phyloP scores from a whole-genome alignment of 2,329 filamentous ascomycete genomes.

The Aspergillus neotritici region DNA sequence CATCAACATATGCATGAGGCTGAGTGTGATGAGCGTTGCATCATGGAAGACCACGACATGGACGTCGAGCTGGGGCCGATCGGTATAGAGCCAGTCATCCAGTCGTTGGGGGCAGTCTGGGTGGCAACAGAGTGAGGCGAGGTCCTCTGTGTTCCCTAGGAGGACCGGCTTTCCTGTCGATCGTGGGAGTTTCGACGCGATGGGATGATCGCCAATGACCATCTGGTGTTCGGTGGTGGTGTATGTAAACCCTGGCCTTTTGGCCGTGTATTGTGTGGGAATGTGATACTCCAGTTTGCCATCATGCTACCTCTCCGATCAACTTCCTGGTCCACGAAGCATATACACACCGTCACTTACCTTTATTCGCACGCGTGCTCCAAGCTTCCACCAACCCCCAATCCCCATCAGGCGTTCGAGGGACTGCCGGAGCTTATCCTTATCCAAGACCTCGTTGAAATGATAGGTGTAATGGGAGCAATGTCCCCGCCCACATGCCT shows the following conservation, averaged over 20 bases:
- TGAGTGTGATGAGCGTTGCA: slow-evolving; percentile 45
- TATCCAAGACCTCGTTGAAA: slow-evolving; percentile 44
- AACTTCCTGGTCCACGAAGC: not conserved
- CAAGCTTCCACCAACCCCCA: slow-evolving; percentile 43
- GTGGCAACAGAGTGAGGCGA: too few species aligned
- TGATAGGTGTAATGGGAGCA: slow-evolving; percentile 24
- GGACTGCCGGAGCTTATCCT: slow-evolving; percentile 30
- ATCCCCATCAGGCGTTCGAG: slow-evolving; percentile 37
- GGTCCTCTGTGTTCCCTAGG: too few species aligned
- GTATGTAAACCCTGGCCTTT: slow-evolving; percentile 39
- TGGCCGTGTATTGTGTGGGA: slow-evolving; percentile 29
- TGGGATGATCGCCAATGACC: slow-evolving; percentile 37
- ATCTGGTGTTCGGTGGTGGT: slow-evolving; percentile 33
- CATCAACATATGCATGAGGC: slow-evolving; percentile 45
- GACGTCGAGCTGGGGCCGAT: slow-evolving; percentile 45
- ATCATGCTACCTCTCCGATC: slow-evolving; percentile 8
- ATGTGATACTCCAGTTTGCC: slow-evolving; percentile 39
- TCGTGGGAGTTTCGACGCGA: slow-evolving; percentile 37
- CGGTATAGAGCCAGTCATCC: slow-evolving; percentile 38
- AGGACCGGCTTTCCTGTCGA: slow-evolving; percentile 26
- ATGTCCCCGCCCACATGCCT: too few species aligned
- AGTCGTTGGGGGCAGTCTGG: slow-evolving; percentile 21
- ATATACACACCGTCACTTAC: too few species aligned
- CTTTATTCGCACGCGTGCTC: slow-evolving; percentile 38
- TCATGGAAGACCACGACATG: slow-evolving; percentile 47